Evolutionary conservation across 257 asterid species (phyloP).

Genomic region (Solanum raphanifolium): DNA sequence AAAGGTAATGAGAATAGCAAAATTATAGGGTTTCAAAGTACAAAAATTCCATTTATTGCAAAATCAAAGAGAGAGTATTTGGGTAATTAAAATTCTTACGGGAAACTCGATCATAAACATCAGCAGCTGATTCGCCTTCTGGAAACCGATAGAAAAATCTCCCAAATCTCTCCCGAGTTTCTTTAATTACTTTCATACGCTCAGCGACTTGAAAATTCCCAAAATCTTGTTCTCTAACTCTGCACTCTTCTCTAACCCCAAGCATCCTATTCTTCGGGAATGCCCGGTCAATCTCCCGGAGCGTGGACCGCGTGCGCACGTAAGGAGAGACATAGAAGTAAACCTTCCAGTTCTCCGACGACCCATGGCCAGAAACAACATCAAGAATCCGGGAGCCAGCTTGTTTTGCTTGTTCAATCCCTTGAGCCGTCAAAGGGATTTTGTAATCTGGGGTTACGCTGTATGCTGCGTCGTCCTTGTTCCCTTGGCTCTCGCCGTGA

Average conservation of each 20-base stretch:
- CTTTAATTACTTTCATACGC: slow-evolving; percentile 71
- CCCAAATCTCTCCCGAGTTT: slow-evolving; percentile 78
- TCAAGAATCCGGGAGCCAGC: slow-evolving; percentile 48
- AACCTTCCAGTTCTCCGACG: slow-evolving; percentile 47
- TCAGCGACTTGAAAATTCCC: slow-evolving; percentile 92
- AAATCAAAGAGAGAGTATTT: not conserved
- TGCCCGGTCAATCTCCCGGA: slow-evolving; percentile 67
- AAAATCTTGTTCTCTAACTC: slow-evolving; percentile 89
- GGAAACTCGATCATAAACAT: slow-evolving; percentile 85
- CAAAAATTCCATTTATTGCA: not conserved
- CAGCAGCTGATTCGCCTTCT: slow-evolving; percentile 93
- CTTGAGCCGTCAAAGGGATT: slow-evolving; percentile 55
- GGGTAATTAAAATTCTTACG: slow-evolving; percentile 26
- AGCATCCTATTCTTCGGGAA: slow-evolving; percentile 51
- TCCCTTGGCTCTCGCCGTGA: slow-evolving; percentile 89
- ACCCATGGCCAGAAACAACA: slow-evolving; percentile 41
- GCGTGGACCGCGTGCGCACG: slow-evolving; percentile 69
- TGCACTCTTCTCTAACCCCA: slow-evolving; percentile 86
- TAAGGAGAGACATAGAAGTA: slow-evolving; percentile 89
- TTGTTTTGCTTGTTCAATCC: slow-evolving; percentile 49
- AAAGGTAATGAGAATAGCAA: not conserved
- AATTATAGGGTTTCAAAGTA: not conserved
- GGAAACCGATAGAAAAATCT: slow-evolving; percentile 88
- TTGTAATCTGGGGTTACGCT: slow-evolving; percentile 66
- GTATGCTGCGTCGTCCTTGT: slow-evolving; percentile 61